Conservation (phyloP, 2,329 filamentous ascomycete genomes). For the Fusarium oxysporum region DNA sequence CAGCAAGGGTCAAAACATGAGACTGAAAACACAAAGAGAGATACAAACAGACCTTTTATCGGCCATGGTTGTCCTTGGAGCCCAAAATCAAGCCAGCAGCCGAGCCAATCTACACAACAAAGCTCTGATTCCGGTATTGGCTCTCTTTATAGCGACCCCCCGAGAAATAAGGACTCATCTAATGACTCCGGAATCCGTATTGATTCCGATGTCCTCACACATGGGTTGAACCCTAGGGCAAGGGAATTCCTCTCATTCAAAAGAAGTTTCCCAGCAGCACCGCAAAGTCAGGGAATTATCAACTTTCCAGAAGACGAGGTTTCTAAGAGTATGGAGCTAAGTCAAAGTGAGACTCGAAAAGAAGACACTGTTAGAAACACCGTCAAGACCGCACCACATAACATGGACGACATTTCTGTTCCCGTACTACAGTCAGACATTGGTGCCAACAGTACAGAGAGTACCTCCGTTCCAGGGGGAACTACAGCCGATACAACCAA, state of each 20-base stretch:
- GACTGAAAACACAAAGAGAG: background rate
- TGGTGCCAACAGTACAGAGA: background rate
- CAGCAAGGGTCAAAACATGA: constrained; percentile 14
- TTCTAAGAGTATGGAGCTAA: background rate
- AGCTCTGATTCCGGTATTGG: constrained; percentile 20
- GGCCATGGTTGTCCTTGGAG: constrained; percentile 9
- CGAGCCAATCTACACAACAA: background rate
- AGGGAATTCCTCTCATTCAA: constrained; percentile 50
- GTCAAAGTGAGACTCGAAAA: background rate
- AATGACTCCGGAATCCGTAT: constrained; percentile 36
- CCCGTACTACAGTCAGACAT: background rate
- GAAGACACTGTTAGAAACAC: background rate
- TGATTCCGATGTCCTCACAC: constrained; percentile 12
- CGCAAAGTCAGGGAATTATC: background rate
- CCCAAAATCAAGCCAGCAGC: background rate
- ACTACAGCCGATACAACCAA: background rate
- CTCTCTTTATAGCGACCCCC: background rate
- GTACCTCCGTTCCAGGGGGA: background rate
- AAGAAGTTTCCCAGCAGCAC: background rate
- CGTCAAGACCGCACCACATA: background rate
- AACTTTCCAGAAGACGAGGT: background rate
- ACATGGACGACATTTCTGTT: background rate
- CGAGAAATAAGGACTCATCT: constrained; percentile 19
- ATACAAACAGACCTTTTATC: background rate
- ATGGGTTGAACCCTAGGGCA: constrained; percentile 49